Conservation (phyloP, 164 flowering plant species). For the Houttuynia cordata region DNA sequence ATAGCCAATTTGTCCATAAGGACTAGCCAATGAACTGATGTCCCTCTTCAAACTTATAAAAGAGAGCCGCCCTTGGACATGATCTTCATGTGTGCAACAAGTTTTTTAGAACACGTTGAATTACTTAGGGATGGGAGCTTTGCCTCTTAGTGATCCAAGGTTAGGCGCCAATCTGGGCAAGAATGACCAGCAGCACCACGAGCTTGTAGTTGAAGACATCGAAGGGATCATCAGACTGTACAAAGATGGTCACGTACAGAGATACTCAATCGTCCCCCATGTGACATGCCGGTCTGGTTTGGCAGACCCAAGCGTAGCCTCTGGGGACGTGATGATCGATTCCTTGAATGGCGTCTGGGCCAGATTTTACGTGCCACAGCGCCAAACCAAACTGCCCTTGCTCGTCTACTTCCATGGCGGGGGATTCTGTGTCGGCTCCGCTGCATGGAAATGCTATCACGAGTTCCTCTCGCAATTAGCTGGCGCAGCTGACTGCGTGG, state of each 20-base stretch:
- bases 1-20: no score
- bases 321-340: conserved; percentile 34
- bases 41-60: no score
- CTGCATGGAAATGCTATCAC: conserved; percentile 55
- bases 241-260: conserved; percentile 48
- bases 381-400: conserved; percentile 21
- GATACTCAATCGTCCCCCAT: conserved; percentile 26
- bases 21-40: no score
- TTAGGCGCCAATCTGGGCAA: conserved; percentile 8
- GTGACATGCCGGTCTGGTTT: conserved; percentile 18
- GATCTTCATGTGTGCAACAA: background rate
- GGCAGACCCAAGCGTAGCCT: conserved; percentile 27
- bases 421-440: conserved; percentile 52
- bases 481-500: conserved; percentile 16
- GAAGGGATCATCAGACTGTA: conserved; percentile 39
- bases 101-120: conserved; percentile 4
- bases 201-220: conserved; percentile 29
- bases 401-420: conserved; percentile 59
- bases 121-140: conserved; percentile 27
- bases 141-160: conserved; percentile 20
- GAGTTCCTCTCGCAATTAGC: conserved; percentile 32
- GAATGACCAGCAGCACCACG: conserved; percentile 14
- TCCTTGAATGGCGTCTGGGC: conserved; percentile 30
- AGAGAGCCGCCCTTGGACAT: background rate
- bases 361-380: conserved; percentile 34